A percentile compares a stretch with the other conserved stretches of the same genome.
These are phyloP conservation scores for Colletotrichum sp. DNA, from an alignment of 2,329 filamentous ascomycete species.

Conservation along the genomic window DNA sequence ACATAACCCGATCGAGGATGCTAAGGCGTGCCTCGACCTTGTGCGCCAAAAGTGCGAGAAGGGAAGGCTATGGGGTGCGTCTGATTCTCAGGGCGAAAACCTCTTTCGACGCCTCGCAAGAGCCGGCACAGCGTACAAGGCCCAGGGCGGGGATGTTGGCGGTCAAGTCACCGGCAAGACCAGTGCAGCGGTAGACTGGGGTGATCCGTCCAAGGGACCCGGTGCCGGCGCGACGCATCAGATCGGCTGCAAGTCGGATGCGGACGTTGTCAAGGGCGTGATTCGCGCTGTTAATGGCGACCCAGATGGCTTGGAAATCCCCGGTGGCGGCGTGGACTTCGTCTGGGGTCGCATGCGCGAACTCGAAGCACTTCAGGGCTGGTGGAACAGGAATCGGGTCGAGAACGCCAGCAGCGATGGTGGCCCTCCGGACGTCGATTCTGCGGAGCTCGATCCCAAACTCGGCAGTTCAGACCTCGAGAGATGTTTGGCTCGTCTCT, in stretches of 20 bases:
- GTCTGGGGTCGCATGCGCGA: slow-evolving; percentile 71
- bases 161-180: slow-evolving; percentile 63
- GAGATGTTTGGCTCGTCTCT: slow-evolving; percentile 48
- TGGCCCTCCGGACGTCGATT: slow-evolving; percentile 35
- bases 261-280: slow-evolving; percentile 60
- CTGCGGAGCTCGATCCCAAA: slow-evolving; percentile 30
- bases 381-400: slow-evolving; percentile 67
- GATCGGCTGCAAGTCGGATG: slow-evolving; percentile 64
- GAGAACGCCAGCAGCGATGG: slow-evolving; percentile 36
- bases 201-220: slow-evolving; percentile 69
- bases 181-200: slow-evolving; percentile 88
- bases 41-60: slow-evolving; percentile 96
- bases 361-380: slow-evolving; percentile 68
- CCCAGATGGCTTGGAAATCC: slow-evolving; percentile 60
- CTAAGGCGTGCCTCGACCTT: slow-evolving; percentile 87
- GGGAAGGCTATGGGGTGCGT: slow-evolving; percentile 83
- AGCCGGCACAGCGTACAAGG: slow-evolving; percentile 66
- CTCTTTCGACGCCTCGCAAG: slow-evolving; percentile 84
- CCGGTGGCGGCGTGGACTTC: slow-evolving; percentile 68
- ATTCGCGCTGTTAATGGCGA: slow-evolving; percentile 67
- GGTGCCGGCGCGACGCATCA: slow-evolving; percentile 61
- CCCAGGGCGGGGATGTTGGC: slow-evolving; percentile 61
- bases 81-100: slow-evolving; percentile 81
- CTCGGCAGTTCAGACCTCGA: slow-evolving; percentile 43
- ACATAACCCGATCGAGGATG: slow-evolving; percentile 93